A percentile compares a stretch with the other conserved stretches of the same genome.
These are phyloP conservation scores for Ajuga chamaepitys DNA, from an alignment of 257 asterid species.

Conservation along the genomic window DNA sequence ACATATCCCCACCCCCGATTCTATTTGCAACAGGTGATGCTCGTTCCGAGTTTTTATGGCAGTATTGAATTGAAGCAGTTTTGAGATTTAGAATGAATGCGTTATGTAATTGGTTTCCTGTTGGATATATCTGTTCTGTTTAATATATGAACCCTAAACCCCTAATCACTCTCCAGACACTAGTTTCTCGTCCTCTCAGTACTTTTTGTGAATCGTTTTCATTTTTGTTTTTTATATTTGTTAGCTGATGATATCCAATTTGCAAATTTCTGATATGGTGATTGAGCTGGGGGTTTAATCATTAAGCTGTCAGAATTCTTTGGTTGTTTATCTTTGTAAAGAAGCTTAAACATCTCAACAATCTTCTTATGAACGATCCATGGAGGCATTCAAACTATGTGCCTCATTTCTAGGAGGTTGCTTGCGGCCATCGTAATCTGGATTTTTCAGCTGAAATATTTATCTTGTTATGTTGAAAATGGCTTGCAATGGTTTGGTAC, in stretches of 20 bases:
- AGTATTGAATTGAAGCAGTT: neutral
- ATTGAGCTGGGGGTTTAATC: neutral
- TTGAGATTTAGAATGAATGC: neutral
- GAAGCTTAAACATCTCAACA: neutral
- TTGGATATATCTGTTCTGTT: neutral
- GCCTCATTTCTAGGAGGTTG: neutral
- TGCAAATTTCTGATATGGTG: neutral
- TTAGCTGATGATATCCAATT: neutral
- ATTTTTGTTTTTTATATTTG: neutral
- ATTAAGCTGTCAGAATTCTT: neutral
- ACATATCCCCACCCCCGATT: constrained; percentile 63
- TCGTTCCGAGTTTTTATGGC: neutral
- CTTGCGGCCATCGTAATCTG: neutral
- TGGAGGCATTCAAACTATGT: neutral
- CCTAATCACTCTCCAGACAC: neutral
- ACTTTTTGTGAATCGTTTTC: neutral
- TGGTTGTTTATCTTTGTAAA: neutral
- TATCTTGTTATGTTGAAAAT: neutral
- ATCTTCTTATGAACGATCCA: neutral
- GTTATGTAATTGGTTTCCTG: neutral
- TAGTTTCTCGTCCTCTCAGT: too few relatives aligned
- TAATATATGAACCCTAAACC: constrained; percentile 6
- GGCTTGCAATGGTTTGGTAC: neutral
- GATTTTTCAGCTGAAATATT: neutral
- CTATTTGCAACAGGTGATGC: constrained; percentile 65